Evolutionary conservation across 352 stramenopile species (phyloP).

Genomic region (Globisporangium takayamanum): DNA sequence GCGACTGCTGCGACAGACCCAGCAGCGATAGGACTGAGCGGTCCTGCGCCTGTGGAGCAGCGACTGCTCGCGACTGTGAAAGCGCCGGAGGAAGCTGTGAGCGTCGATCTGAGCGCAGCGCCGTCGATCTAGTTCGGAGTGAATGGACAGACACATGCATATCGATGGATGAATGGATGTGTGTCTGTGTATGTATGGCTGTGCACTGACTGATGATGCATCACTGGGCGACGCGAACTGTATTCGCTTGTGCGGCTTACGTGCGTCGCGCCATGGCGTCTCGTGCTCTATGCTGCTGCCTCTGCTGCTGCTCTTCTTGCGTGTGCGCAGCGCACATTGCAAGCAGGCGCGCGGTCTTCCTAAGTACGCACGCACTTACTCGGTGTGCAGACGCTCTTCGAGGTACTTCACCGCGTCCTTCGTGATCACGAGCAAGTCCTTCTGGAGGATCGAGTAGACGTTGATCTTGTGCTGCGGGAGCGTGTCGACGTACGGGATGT

Average conservation of each 20-base stretch:
- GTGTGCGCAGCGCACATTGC: not conserved
- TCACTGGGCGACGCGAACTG: not conserved
- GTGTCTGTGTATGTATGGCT: not conserved
- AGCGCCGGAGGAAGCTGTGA: conserved; percentile 28
- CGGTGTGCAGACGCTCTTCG: conserved; percentile 77
- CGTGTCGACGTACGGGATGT: conserved; percentile 81
- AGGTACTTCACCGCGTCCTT: conserved; percentile 86
- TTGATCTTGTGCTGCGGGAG: conserved; percentile 86
- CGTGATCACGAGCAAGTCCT: conserved; percentile 83
- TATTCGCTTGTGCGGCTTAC: conserved; percentile 1
- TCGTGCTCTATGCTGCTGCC: not conserved
- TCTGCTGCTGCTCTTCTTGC: not conserved
- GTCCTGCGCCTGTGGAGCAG: conserved; percentile 55
- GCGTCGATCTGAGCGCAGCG: conserved; percentile 39
- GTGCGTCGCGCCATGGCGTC: too few relatives aligned
- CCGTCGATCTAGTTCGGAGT: conserved; percentile 36
- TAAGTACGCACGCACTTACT: conserved; percentile 31
- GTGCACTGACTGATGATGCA: too few relatives aligned
- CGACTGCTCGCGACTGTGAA: conserved; percentile 56
- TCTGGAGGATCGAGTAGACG: conserved; percentile 87
- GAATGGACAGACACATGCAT: not conserved
- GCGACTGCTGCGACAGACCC: conserved; percentile 27
- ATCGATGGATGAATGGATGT: not conserved
- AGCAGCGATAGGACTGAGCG: conserved; percentile 36
- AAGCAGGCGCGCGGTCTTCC: not conserved